phyloP scores from a whole-genome alignment of 2,329 filamentous ascomycete species.

The Coniosporium uncinatum region DNA sequence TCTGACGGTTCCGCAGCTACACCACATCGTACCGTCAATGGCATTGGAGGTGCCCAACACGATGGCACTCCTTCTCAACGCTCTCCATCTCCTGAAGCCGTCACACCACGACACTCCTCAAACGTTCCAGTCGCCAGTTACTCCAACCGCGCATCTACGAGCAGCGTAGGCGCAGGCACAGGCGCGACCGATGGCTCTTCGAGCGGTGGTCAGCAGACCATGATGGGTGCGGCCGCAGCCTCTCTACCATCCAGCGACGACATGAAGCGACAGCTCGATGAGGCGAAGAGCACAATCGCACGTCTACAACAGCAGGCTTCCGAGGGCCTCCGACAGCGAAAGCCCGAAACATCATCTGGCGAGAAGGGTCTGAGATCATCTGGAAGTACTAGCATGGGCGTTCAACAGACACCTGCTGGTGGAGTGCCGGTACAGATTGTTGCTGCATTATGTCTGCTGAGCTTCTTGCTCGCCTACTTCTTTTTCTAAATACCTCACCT shows the following conservation, averaged over 20 bases:
- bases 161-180: neutral
- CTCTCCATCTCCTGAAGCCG: constrained; percentile 47
- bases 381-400: constrained; percentile 48
- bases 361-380: constrained; percentile 43
- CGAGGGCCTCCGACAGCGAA: constrained; percentile 73
- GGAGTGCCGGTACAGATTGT: constrained; percentile 87
- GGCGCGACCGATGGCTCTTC: neutral
- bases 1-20: constrained; percentile 42
- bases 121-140: constrained; percentile 8
- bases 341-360: constrained; percentile 40
- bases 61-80: constrained; percentile 46
- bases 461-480: constrained; percentile 92
- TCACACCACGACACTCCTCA: constrained; percentile 25
- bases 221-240: constrained; percentile 11
- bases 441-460: constrained; percentile 77
- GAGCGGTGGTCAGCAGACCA: neutral
- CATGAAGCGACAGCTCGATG: constrained; percentile 65
- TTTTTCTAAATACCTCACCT: too few relatives aligned
- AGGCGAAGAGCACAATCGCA: constrained; percentile 70
- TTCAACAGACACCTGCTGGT: constrained; percentile 48
- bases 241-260: constrained; percentile 50
- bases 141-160: neutral
- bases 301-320: constrained; percentile 57
- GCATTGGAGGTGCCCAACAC: constrained; percentile 17
- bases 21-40: constrained; percentile 13